Conservation (phyloP, 345 rosid species). For the Aquilaria sinensis region DNA sequence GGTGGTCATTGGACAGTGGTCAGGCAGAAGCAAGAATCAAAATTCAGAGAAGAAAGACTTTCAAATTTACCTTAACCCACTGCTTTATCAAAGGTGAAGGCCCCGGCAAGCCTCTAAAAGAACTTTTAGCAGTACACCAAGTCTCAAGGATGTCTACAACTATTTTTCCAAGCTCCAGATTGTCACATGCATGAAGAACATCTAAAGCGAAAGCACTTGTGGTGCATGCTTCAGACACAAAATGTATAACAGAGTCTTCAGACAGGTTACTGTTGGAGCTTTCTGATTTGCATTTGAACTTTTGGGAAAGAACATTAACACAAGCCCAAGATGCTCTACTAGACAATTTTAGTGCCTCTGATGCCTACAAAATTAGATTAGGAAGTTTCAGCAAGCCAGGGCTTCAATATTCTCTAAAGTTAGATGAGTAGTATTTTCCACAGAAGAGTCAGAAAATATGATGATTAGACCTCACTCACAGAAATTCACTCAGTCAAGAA, state of each 20-base stretch:
- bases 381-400: conserved; percentile 1
- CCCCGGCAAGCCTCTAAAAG: conserved; percentile 42
- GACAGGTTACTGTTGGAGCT: conserved; percentile 28
- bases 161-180: conserved; percentile 29
- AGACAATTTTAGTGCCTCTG: conserved; percentile 59
- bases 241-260: conserved; percentile 47
- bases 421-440: too few relatives aligned
- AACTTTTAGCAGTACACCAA: conserved; percentile 60
- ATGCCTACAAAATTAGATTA: conserved; percentile 52
- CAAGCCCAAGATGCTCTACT: conserved; percentile 75
- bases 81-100: conserved; percentile 70
- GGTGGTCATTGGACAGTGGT: conserved; percentile 21
- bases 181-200: conserved; percentile 54
- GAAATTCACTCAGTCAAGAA: too few relatives aligned
- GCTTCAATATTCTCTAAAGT: too few relatives aligned
- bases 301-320: conserved; percentile 42
- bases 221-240: conserved; percentile 48
- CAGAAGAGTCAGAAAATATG: too few relatives aligned
- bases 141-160: conserved; percentile 42
- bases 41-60: conserved; percentile 8
- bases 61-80: conserved; percentile 82
- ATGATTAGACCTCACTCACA: too few relatives aligned
- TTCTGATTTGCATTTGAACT: conserved; percentile 26
- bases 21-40: conserved; percentile 21
- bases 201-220: conserved; percentile 72